Percentiles rank a stretch among this genome's conserved stretches.
phyloP scores from a whole-genome alignment of 2,329 filamentous ascomycete genomes.

The Cytospora mali region DNA sequence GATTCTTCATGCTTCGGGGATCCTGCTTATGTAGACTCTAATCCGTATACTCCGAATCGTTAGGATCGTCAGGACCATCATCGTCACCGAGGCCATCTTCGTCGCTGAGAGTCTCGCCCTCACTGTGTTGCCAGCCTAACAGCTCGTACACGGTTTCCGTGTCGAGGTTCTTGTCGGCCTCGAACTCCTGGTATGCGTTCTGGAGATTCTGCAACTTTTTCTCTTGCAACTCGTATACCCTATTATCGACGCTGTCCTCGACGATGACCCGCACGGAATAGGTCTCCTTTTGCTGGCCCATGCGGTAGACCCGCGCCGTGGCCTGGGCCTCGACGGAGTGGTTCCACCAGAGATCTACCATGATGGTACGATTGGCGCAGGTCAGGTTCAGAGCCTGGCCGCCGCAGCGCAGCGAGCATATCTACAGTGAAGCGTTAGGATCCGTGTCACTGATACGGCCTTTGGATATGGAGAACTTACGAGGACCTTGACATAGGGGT shows the following conservation, averaged over 20 bases:
- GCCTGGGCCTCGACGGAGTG: slow-evolving; percentile 63
- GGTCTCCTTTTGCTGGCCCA: slow-evolving; percentile 64
- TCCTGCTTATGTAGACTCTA: too few relatives aligned
- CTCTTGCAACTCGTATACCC: slow-evolving; percentile 1
- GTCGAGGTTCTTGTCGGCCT: background rate
- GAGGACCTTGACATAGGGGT: background rate
- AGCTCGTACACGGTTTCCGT: background rate
- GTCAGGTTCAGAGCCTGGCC: slow-evolving; percentile 46
- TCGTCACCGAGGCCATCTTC: background rate
- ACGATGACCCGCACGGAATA: slow-evolving; percentile 61
- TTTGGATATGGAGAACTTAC: background rate
- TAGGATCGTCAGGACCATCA: background rate
- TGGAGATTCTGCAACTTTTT: background rate
- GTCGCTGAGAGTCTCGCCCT: background rate
- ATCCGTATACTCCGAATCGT: background rate
- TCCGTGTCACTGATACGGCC: background rate
- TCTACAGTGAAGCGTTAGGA: background rate
- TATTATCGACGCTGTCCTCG: slow-evolving; percentile 56
- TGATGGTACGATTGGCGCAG: slow-evolving; percentile 54
- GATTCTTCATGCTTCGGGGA: background rate
- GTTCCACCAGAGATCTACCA: slow-evolving; percentile 66
- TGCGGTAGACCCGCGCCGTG: slow-evolving; percentile 61
- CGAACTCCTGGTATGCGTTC: background rate
- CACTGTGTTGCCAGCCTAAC: background rate
- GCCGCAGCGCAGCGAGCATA: slow-evolving; percentile 37